phyloP scores from a whole-genome alignment of 2,329 filamentous ascomycete species.

The Ceratocystis alfenasii region DNA sequence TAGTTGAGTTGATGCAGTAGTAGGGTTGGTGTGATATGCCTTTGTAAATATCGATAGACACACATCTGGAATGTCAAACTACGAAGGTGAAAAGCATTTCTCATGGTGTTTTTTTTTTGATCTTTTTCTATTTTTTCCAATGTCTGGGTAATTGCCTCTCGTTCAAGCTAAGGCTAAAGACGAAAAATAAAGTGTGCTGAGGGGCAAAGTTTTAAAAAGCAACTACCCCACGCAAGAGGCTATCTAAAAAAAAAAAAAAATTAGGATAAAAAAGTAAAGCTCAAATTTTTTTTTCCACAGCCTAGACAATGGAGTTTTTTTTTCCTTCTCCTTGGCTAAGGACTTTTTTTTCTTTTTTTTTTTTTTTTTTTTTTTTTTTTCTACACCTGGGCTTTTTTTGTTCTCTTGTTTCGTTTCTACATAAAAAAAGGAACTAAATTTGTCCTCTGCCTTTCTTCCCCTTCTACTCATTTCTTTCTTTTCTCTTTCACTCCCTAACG shows the following conservation, averaged over 20 bases:
- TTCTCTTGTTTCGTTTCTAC: not conserved
- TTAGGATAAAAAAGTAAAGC: not conserved
- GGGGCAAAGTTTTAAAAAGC: not conserved
- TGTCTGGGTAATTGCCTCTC: not conserved
- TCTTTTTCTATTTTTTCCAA: not conserved
- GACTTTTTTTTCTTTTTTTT: not conserved
- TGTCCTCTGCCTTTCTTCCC: not conserved
- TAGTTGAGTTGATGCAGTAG: too few relatives aligned
- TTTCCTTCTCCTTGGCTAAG: conserved; percentile 1
- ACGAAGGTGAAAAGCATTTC: not conserved
- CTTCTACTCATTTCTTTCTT: conserved; percentile 1
- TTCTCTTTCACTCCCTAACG: not conserved
- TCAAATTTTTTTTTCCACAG: not conserved
- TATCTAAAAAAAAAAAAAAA: not conserved
- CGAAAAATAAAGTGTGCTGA: too few relatives aligned
- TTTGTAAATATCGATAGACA: too few relatives aligned
- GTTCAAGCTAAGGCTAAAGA: too few relatives aligned
- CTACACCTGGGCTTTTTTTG: not conserved
- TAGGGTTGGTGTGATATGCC: too few relatives aligned
- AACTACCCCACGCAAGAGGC: conserved; percentile 1
- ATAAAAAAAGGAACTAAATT: not conserved
- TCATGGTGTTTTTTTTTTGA: not conserved
- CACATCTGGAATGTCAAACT: too few relatives aligned
- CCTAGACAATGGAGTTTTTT: not conserved
- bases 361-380: conserved; percentile 3